Conservation (phyloP, 208 protist genomes). For the Crithidia expoeki region DNA sequence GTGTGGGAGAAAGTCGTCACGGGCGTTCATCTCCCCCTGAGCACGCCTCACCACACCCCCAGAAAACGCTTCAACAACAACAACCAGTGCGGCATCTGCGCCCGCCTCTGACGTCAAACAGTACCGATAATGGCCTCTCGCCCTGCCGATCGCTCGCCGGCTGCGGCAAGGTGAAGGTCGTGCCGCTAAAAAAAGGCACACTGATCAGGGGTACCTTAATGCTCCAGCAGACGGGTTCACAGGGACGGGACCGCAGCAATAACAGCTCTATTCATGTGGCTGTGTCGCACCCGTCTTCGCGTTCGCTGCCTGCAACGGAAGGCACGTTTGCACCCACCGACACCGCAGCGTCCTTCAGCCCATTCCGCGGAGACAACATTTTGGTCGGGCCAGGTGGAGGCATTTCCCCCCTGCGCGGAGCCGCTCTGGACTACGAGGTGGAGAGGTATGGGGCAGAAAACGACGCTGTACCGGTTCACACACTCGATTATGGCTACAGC, state of each 20-base stretch:
- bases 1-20: neutral
- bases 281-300: slow-evolving; percentile 2
- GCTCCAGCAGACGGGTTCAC: neutral
- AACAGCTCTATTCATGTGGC: too few relatives aligned
- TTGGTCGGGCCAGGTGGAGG: slow-evolving; percentile 25
- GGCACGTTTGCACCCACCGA: slow-evolving; percentile 15
- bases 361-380: slow-evolving; percentile 2
- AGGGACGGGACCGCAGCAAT: neutral
- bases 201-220: slow-evolving; percentile 1
- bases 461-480: neutral
- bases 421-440: slow-evolving; percentile 10
- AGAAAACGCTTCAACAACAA: neutral
- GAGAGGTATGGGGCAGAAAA: neutral
- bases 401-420: slow-evolving; percentile 25
- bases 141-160: neutral
- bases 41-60: too few relatives aligned
- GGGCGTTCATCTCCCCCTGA: too few relatives aligned
- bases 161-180: slow-evolving; percentile 9
- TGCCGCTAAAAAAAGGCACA: neutral
- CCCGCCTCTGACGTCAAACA: too few relatives aligned
- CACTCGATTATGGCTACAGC: neutral
- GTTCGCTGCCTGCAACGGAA: slow-evolving; percentile 4
- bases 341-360: slow-evolving; percentile 9
- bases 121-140: neutral
- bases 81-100: neutral